phyloP scores from a whole-genome alignment of 1,284 basidiomycete species.

The Apiotrichum porosum region DNA sequence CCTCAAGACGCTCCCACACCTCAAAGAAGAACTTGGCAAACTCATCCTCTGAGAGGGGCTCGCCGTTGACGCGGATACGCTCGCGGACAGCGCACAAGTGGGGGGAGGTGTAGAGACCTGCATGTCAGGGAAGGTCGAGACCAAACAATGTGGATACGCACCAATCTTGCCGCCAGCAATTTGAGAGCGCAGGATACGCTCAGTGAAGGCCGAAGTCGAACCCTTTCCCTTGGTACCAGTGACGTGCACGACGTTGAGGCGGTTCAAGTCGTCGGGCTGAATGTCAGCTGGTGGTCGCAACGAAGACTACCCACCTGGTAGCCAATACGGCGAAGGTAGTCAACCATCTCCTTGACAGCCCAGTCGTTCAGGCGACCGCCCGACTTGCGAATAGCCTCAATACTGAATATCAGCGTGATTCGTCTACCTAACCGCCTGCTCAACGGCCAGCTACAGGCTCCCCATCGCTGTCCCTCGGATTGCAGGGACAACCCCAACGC shows the following conservation, averaged over 20 bases:
- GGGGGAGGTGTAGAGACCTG: slow-evolving; percentile 92
- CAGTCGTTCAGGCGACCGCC: slow-evolving; percentile 65
- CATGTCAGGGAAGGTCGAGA: not conserved
- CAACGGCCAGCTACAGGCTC: no score
- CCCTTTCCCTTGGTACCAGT: slow-evolving; percentile 99
- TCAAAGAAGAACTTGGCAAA: slow-evolving; percentile 94
- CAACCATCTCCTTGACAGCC: slow-evolving; percentile 83
- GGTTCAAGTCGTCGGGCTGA: slow-evolving; percentile 76
- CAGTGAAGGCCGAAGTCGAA: slow-evolving; percentile 88
- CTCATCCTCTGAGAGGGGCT: slow-evolving; percentile 76
- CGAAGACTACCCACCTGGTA: slow-evolving; percentile 75
- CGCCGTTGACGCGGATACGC: slow-evolving; percentile 88
- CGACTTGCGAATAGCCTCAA: slow-evolving; percentile 76
- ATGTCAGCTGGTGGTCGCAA: no score
- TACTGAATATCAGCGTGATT: slow-evolving; percentile 35
- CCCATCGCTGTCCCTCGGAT: no score
- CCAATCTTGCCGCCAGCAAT: slow-evolving; percentile 35
- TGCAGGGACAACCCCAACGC: no score
- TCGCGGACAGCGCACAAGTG: slow-evolving; percentile 95
- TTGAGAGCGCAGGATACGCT: slow-evolving; percentile 48
- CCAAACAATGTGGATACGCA: no score
- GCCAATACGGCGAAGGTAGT: slow-evolving; percentile 82
- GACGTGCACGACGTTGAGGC: slow-evolving; percentile 89
- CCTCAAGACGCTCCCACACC: slow-evolving; percentile 82
- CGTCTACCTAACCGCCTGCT: no score